phyloP scores from a whole-genome alignment of 352 stramenopile species.

The Thraustotheca clavata region DNA sequence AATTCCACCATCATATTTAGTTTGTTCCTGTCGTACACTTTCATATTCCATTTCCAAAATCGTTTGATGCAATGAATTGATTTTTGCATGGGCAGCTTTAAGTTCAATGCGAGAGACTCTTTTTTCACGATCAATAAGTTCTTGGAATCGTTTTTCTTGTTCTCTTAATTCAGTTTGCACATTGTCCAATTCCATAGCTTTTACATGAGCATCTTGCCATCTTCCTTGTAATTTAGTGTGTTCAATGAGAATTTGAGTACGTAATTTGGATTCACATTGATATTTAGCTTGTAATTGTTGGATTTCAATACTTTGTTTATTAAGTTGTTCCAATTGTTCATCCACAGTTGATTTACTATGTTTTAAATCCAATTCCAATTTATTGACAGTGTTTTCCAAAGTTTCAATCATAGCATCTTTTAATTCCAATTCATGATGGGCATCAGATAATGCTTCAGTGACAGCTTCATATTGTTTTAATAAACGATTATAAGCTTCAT shows the following conservation, averaged over 20 bases:
- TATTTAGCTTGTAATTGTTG: neutral
- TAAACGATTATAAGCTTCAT: neutral
- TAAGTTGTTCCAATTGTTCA: too few species aligned
- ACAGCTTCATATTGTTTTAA: neutral
- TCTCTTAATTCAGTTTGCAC: neutral
- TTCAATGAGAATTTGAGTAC: neutral
- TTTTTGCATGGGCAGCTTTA: slow-evolving; percentile 7
- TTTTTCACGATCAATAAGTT: neutral
- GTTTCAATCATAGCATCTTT: neutral
- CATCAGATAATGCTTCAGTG: neutral
- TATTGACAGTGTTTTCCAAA: neutral
- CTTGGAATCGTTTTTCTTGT: neutral
- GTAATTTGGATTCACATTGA: neutral
- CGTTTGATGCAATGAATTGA: slow-evolving; percentile 5
- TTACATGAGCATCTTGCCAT: neutral
- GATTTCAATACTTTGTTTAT: too few species aligned
- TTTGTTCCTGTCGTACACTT: slow-evolving; percentile 6
- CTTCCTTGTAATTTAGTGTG: neutral
- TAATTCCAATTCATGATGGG: neutral
- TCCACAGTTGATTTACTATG: too few species aligned
- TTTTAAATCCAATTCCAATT: too few species aligned
- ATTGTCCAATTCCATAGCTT: neutral
- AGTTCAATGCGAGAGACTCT: neutral
- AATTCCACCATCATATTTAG: neutral
- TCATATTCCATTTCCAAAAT: slow-evolving; percentile 22